phyloP scores from a whole-genome alignment of 2,329 filamentous ascomycete species.

The Fusarium sp. region DNA sequence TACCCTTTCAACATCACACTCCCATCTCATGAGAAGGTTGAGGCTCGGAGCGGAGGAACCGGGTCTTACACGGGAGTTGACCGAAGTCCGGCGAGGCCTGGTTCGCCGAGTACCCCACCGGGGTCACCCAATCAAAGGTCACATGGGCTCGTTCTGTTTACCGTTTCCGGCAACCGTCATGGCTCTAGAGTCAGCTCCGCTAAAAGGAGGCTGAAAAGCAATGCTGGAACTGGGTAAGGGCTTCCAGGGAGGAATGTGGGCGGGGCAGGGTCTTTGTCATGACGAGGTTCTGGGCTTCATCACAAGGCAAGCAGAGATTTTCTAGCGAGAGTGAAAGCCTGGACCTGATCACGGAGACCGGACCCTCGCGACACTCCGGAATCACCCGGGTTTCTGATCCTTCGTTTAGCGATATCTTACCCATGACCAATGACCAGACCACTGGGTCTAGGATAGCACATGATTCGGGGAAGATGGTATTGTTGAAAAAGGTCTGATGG shows the following conservation, averaged over 20 bases:
- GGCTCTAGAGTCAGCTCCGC: not conserved
- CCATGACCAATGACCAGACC: not conserved
- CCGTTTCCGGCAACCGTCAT: constrained; percentile 26
- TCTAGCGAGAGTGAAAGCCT: not conserved
- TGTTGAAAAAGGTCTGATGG: not conserved
- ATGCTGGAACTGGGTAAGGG: not conserved
- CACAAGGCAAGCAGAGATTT: not conserved
- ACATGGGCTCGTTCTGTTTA: not conserved
- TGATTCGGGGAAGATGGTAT: not conserved
- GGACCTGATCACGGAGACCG: not conserved
- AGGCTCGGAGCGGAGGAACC: not conserved
- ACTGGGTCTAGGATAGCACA: not conserved
- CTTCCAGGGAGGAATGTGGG: not conserved
- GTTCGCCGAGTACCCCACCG: not conserved
- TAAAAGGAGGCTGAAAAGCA: not conserved
- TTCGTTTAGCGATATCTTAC: not conserved
- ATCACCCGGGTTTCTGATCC: not conserved
- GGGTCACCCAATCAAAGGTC: constrained; percentile 15
- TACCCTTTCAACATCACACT: not conserved
- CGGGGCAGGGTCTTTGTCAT: not conserved
- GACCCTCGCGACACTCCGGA: not conserved
- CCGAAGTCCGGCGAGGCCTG: not conserved
- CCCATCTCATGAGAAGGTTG: not conserved
- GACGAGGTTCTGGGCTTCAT: not conserved
- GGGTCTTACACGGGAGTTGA: not conserved